Evolutionary conservation across 139 green algal species (phyloP).

Genomic region (Coelastrella sp.): DNA sequence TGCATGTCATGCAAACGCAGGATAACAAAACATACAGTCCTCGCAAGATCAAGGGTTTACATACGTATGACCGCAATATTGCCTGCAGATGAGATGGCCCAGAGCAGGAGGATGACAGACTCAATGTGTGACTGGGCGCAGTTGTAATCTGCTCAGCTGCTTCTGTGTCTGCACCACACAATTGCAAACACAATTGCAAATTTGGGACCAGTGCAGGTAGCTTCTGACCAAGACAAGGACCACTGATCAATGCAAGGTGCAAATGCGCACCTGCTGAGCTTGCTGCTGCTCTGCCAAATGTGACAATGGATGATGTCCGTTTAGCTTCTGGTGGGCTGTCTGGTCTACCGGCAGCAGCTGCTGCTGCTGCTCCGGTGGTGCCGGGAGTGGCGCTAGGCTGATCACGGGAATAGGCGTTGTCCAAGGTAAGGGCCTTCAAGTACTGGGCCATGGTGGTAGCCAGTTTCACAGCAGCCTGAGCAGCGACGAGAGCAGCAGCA

Average conservation of each 20-base stretch:
- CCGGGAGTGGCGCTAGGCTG: background rate
- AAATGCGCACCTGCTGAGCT: background rate
- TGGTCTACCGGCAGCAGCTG: background rate
- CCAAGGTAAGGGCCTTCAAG: slow-evolving; percentile 28
- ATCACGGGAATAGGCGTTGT: slow-evolving; percentile 5
- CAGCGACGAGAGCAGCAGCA: background rate
- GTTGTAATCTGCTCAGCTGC: too few relatives aligned
- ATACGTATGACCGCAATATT: too few relatives aligned
- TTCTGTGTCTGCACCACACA: too few relatives aligned
- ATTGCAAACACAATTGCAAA: background rate
- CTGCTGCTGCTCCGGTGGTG: background rate
- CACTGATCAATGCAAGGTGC: background rate
- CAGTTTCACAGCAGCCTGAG: slow-evolving; percentile 20
- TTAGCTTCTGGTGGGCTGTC: background rate
- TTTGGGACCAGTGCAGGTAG: background rate
- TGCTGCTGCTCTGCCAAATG: background rate
- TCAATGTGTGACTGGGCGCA: too few relatives aligned
- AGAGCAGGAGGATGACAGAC: too few relatives aligned
- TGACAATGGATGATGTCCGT: background rate
- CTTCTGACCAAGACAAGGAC: background rate
- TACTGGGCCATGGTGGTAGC: slow-evolving; percentile 14
- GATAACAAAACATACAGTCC: background rate
- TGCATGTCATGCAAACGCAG: background rate
- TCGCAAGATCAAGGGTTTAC: background rate
- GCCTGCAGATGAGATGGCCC: too few relatives aligned